Evolutionary conservation across 108 stramenopile species (phyloP).

Genomic region (Epipyxis sp.): DNA sequence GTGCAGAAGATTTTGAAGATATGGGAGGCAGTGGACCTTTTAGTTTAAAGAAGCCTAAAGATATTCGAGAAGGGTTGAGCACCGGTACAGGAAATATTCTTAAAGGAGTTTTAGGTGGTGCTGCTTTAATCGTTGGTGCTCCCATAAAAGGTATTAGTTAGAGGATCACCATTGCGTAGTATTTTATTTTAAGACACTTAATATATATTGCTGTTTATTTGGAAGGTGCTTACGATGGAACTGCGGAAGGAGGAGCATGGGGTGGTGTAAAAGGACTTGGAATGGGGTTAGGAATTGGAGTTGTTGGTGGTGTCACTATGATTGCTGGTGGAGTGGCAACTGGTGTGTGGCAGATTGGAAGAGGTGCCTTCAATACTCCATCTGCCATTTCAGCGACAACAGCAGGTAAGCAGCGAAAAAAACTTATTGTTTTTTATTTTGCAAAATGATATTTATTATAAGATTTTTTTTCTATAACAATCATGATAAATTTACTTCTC

Average conservation of each 20-base stretch:
- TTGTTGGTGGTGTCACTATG: slow-evolving; percentile 36
- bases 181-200: not conserved
- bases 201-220: not conserved
- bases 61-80: slow-evolving; percentile 1
- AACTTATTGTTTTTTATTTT: too few species aligned
- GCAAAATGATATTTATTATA: too few species aligned
- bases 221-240: not conserved
- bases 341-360: slow-evolving; percentile 35
- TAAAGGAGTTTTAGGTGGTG: slow-evolving; percentile 12
- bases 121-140: not conserved
- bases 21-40: too few species aligned
- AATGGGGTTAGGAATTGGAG: slow-evolving; percentile 34
- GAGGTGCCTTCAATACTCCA: slow-evolving; percentile 36
- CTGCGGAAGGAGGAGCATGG: not conserved
- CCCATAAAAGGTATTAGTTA: not conserved
- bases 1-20: too few species aligned
- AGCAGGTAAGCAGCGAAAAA: too few species aligned
- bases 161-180: not conserved
- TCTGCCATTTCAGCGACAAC: not conserved
- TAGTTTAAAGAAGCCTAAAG: not conserved
- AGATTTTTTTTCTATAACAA: too few species aligned
- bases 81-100: not conserved
- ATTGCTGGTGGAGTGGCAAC: slow-evolving; percentile 11
- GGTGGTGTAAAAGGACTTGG: slow-evolving; percentile 8
- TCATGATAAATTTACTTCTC: not conserved